phyloP scores from a whole-genome alignment of 768 basidiomycete genomes.

The Royoungia palumana region DNA sequence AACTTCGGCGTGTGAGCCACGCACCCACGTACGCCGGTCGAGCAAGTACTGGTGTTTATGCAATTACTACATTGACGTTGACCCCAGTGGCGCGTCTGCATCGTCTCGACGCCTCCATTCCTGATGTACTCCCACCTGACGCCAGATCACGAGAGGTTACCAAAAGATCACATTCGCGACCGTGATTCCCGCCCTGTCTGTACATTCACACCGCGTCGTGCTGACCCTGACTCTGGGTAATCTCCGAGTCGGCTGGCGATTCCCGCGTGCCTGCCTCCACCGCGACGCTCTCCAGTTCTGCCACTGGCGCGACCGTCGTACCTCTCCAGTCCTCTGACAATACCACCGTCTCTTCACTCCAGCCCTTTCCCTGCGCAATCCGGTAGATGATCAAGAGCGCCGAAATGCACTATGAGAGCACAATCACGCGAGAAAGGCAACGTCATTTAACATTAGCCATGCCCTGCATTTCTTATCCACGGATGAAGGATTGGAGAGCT shows the following conservation, averaged over 20 bases:
- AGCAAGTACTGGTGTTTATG: no score
- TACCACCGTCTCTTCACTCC: slow-evolving; percentile 5
- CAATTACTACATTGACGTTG: no score
- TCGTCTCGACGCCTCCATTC: no score
- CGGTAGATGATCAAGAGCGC: slow-evolving; percentile 21
- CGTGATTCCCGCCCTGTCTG: no score
- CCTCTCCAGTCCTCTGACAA: slow-evolving; percentile 18
- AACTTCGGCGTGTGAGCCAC: no score
- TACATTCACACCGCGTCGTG: slow-evolving; percentile 1
- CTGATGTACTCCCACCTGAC: no score
- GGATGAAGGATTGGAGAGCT: not conserved
- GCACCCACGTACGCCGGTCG: no score
- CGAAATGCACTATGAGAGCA: slow-evolving; percentile 7
- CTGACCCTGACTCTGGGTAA: not conserved
- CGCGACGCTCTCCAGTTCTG: not conserved
- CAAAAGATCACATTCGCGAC: no score
- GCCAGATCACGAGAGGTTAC: no score
- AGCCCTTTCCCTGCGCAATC: slow-evolving; percentile 17
- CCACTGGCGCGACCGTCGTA: not conserved
- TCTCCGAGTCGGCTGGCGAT: not conserved
- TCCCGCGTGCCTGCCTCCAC: not conserved
- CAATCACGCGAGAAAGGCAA: not conserved
- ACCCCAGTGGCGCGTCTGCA: no score
- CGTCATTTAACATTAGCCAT: no score
- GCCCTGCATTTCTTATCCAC: no score